phyloP scores from a whole-genome alignment of 495 filamentous ascomycete genomes.

The Glutinoglossum americanum region DNA sequence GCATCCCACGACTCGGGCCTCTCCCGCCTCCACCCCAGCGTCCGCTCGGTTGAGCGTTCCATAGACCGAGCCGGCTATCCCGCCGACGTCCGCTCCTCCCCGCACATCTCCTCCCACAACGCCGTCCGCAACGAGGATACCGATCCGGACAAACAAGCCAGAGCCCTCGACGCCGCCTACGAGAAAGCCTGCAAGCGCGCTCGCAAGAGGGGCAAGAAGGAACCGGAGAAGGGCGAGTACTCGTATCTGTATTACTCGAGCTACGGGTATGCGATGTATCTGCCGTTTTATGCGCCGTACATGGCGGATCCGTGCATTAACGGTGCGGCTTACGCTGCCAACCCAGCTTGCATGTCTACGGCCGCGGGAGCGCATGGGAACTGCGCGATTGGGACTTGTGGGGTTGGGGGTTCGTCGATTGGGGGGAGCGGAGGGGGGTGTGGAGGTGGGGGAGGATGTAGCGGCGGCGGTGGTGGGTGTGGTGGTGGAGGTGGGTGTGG shows the following conservation, averaged over 20 bases:
- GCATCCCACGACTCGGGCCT: slow-evolving; percentile 31
- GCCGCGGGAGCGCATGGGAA: slow-evolving; percentile 15
- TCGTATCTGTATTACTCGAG: slow-evolving; percentile 18
- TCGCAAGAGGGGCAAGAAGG: slow-evolving; percentile 30
- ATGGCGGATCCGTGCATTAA: slow-evolving; percentile 21
- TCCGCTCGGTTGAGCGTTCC: slow-evolving; percentile 2
- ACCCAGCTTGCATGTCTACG: slow-evolving; percentile 9
- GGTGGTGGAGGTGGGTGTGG: slow-evolving; percentile 19
- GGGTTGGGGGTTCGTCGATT: slow-evolving; percentile 29
- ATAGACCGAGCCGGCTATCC: slow-evolving; percentile 19
- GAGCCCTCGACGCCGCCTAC: slow-evolving; percentile 32
- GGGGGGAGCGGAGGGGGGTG: too few species aligned
- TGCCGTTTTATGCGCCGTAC: slow-evolving; percentile 31
- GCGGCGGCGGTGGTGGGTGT: too few species aligned
- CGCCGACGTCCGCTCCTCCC: slow-evolving; percentile 17
- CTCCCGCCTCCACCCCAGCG: slow-evolving; percentile 11
- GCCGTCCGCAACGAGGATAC: slow-evolving; percentile 19
- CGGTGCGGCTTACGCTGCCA: slow-evolving; percentile 5
- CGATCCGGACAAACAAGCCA: slow-evolving; percentile 5
- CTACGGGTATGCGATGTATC: slow-evolving; percentile 28
- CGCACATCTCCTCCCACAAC: slow-evolving; percentile 58
- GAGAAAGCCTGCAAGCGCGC: slow-evolving; percentile 38
- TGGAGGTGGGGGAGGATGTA: too few species aligned
- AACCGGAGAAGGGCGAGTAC: slow-evolving; percentile 29
- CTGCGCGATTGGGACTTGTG: slow-evolving; percentile 26